A percentile compares a stretch with the other conserved stretches of the same genome.
Evolutionary conservation across 108 stramenopile species (phyloP).

Genomic region (Fragilaria crotonensis): DNA sequence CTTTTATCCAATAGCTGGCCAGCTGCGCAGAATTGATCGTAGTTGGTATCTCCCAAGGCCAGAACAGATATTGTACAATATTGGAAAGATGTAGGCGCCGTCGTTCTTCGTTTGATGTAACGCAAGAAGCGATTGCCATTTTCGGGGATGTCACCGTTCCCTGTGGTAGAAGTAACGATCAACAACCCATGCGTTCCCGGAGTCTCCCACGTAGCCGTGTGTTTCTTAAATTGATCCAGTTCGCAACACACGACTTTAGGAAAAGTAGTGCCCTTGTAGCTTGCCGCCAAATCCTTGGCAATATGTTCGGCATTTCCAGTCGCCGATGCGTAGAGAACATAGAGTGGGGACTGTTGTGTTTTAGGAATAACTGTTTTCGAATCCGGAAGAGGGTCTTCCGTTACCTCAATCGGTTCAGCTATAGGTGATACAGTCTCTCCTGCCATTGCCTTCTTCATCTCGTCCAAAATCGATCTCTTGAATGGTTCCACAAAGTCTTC

Average conservation of each 20-base stretch:
- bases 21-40: conserved; percentile 77
- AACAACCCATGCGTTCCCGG: conserved; percentile 52
- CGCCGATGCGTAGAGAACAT: conserved; percentile 66
- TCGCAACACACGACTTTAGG: conserved; percentile 51
- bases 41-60: conserved; percentile 84
- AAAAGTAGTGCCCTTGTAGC: conserved; percentile 44
- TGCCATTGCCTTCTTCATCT: conserved; percentile 26
- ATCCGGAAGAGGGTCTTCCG: neutral
- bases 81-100: conserved; percentile 33
- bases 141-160: conserved; percentile 88
- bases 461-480: conserved; percentile 32
- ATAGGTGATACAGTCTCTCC: neutral
- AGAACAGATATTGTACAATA: conserved; percentile 57
- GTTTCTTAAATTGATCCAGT: conserved; percentile 60
- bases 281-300: conserved; percentile 64
- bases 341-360: conserved; percentile 37
- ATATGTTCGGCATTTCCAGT: conserved; percentile 78
- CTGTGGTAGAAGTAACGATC: conserved; percentile 79
- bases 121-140: conserved; percentile 69
- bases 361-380: conserved; percentile 4
- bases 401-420: neutral
- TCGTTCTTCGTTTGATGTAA: conserved; percentile 53
- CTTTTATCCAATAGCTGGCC: conserved; percentile 60
- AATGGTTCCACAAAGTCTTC: conserved; percentile 84
- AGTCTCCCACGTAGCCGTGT: conserved; percentile 39